These are phyloP conservation scores for Reutealis trisperma DNA, from an alignment of 345 rosid species.

Conservation along the genomic window DNA sequence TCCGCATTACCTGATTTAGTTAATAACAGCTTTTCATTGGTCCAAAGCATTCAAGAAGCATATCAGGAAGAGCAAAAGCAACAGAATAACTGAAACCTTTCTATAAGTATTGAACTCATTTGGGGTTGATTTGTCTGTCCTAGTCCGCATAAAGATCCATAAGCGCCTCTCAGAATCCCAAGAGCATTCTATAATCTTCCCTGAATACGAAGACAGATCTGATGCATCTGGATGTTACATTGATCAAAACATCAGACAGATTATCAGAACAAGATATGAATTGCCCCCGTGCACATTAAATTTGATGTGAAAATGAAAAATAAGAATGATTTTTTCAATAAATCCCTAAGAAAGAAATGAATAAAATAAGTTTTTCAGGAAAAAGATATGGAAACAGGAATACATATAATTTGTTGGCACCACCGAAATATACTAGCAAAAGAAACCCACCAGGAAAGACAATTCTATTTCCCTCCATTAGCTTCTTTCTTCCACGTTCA, in stretches of 20 bases:
- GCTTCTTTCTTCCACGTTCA: slow-evolving; percentile 80
- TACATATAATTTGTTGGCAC: background rate
- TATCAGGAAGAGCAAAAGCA: background rate
- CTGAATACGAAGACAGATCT: slow-evolving; percentile 60
- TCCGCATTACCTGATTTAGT: slow-evolving; percentile 27
- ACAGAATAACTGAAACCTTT: slow-evolving; percentile 47
- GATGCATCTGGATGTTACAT: slow-evolving; percentile 52
- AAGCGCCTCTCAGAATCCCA: slow-evolving; percentile 60
- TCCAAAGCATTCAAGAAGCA: background rate
- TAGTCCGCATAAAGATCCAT: slow-evolving; percentile 76
- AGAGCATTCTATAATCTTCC: slow-evolving; percentile 86
- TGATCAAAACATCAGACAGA: slow-evolving; percentile 1
- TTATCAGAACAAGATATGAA: background rate
- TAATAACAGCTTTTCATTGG: background rate
- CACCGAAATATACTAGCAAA: background rate
- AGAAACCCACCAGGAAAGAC: slow-evolving; percentile 58
- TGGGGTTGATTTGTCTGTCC: slow-evolving; percentile 79
- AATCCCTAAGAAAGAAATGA: background rate
- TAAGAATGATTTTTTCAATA: background rate
- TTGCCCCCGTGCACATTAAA: background rate
- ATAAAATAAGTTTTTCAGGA: background rate
- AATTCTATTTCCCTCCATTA: slow-evolving; percentile 70
- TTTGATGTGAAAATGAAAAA: background rate
- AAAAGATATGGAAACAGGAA: background rate
- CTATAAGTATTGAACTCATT: slow-evolving; percentile 82